Evolutionary conservation across 305 asterid species (phyloP).

Genomic region (Petunia hybrid): DNA sequence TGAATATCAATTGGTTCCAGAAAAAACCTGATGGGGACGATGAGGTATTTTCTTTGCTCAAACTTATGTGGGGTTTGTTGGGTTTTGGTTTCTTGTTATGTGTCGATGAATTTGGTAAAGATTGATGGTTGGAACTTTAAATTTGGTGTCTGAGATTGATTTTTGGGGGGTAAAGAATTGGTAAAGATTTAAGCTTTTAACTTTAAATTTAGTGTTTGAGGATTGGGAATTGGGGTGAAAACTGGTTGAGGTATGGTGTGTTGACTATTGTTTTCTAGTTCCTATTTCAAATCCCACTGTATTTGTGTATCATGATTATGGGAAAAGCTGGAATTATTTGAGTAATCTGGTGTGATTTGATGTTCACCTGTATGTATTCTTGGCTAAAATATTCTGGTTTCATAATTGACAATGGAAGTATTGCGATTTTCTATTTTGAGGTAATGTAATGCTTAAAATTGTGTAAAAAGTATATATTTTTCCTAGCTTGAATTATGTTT

Average conservation of each 20-base stretch:
- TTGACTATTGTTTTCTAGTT: background rate
- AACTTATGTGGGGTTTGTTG: background rate
- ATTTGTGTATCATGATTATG: background rate
- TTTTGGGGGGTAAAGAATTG: background rate
- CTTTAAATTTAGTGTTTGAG: background rate
- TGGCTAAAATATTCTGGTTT: background rate
- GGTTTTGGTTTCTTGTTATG: background rate
- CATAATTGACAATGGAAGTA: background rate
- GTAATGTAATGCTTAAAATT: background rate
- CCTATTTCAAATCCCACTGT: background rate
- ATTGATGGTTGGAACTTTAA: background rate
- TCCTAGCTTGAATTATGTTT: background rate
- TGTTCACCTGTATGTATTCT: background rate
- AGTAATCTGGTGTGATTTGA: background rate
- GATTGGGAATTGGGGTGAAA: slow-evolving; percentile 7
- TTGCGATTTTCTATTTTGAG: background rate
- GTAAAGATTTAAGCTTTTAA: background rate
- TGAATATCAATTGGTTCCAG: slow-evolving; percentile 98
- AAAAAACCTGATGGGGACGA: slow-evolving; percentile 98
- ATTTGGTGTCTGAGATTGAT: background rate
- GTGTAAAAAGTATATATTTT: background rate
- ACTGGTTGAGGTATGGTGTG: background rate
- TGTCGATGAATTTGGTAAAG: background rate
- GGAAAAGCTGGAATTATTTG: background rate
- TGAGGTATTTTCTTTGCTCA: slow-evolving; percentile 61